Evolutionary conservation across 1,284 basidiomycete species (phyloP).

Genomic region (Malassezia obtusa): DNA sequence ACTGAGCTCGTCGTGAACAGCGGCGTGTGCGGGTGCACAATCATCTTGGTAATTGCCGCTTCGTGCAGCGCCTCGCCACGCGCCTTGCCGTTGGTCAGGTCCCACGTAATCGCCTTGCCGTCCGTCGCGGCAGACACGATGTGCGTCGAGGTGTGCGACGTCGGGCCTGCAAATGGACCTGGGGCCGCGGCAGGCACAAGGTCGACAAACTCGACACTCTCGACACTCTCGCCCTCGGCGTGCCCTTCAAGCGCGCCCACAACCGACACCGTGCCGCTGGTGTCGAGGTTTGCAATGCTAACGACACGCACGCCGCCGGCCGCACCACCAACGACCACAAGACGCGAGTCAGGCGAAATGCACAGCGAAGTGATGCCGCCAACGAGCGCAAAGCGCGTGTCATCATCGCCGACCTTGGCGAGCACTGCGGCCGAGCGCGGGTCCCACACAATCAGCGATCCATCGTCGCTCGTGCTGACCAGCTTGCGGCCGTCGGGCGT

Average conservation of each 20-base stretch:
- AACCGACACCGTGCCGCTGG: conserved; percentile 58
- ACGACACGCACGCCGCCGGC: conserved; percentile 74
- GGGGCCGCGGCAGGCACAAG: conserved; percentile 53
- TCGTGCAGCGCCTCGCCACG: conserved; percentile 26
- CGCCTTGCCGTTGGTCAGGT: conserved; percentile 59
- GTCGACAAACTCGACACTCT: conserved; percentile 76
- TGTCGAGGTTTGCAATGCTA: conserved; percentile 60
- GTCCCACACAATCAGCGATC: conserved; percentile 81
- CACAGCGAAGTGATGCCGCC: conserved; percentile 77
- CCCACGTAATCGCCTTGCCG: conserved; percentile 88
- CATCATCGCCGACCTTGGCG: conserved; percentile 62
- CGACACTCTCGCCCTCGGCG: conserved; percentile 76
- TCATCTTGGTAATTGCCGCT: conserved; percentile 25
- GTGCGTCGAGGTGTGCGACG: conserved; percentile 52
- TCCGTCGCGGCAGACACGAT: conserved; percentile 85
- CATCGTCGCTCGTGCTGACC: conserved; percentile 74
- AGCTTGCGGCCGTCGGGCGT: conserved; percentile 67
- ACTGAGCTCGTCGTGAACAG: conserved; percentile 58
- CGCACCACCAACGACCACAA: conserved; percentile 78
- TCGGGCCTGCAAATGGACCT: conserved; percentile 52
- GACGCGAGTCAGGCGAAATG: conserved; percentile 57
- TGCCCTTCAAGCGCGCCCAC: conserved; percentile 73
- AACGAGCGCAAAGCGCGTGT: conserved; percentile 51
- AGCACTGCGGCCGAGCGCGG: conserved; percentile 67
- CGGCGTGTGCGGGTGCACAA: conserved; percentile 70